Percentiles rank a stretch among this genome's conserved stretches.
phyloP scores from a whole-genome alignment of 768 basidiomycete species.

The Psilocybe cubensis region DNA sequence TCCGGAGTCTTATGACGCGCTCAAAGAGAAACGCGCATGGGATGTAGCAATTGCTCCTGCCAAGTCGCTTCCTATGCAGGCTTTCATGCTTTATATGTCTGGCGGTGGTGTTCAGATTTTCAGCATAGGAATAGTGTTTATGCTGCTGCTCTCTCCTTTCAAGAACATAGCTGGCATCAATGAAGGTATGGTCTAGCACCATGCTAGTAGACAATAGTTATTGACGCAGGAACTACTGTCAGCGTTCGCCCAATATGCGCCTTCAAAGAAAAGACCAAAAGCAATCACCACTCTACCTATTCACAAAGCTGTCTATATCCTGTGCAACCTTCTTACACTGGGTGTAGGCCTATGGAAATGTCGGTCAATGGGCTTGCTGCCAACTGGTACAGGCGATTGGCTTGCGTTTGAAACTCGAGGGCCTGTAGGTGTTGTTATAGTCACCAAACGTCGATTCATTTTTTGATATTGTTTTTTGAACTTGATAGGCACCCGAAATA shows the following conservation, averaged over 20 bases:
- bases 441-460: background rate
- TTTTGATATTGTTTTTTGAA: background rate
- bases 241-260: slow-evolving; percentile 80
- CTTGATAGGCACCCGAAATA: slow-evolving; percentile 45
- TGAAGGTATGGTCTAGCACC: slow-evolving; percentile 52
- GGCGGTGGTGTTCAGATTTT: slow-evolving; percentile 96
- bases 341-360: slow-evolving; percentile 93
- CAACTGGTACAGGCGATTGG: slow-evolving; percentile 93
- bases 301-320: slow-evolving; percentile 73
- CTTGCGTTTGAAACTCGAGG: slow-evolving; percentile 88
- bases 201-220: background rate
- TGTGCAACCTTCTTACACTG: slow-evolving; percentile 78
- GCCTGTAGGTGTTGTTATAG: slow-evolving; percentile 46
- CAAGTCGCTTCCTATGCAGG: slow-evolving; percentile 95
- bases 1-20: slow-evolving; percentile 57
- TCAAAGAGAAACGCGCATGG: slow-evolving; percentile 85
- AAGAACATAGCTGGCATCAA: slow-evolving; percentile 83
- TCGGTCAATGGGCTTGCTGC: slow-evolving; percentile 88
- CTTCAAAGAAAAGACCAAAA: slow-evolving; percentile 57
- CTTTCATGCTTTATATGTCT: slow-evolving; percentile 98
- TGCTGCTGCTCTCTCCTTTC: slow-evolving; percentile 87
- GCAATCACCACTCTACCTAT: slow-evolving; percentile 60
- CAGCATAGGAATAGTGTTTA: slow-evolving; percentile 95
- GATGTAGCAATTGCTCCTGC: slow-evolving; percentile 84
- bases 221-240: background rate